Evolutionary conservation across 2,329 filamentous ascomycete genomes (phyloP), one percentile per base, ranked within the genome.

Genomic region (Neoarthrinium moseri): DNA sequence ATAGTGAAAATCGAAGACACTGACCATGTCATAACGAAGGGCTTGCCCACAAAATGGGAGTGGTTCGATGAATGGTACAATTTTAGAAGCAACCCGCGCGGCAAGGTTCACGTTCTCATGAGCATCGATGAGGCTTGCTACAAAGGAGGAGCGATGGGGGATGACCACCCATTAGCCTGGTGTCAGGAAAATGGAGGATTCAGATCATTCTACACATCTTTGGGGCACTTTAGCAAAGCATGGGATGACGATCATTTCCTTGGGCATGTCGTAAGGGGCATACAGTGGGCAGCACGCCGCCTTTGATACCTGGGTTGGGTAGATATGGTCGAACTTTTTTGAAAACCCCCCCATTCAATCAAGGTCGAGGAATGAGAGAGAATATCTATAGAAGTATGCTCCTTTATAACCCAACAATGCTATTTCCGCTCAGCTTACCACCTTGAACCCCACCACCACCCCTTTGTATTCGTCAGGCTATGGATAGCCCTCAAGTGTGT

Each of bases 1-100:
- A 44, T 60, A 5, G 50, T 71, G 6, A 45, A 49, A 6, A 47
- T 67, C 5, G 60, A 64, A 29, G 60, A 63, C 15, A 47, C 46
- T 5, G 35, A 38, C 1, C 64, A 71, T 48, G 54, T 53, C 15
- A 63, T 69, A 23, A 52, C 66, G 10, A 53, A 48, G 2, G 51
- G 38, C 0, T 21, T 51, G n/a, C 43, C 42, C 4, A 33, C 53
- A 30, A 36, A 56, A 33, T 60, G 60, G 50, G 43, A 50, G 5
- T 69, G 62, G 61, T 59, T 65, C 43, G 69, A 72, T 41, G 69
- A 73, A 53, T 72, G 68, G 67, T 72, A 72, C 55, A 70, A 70
- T 47, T 71, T 70, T 47, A 51, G 55, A 40, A n/a, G 43, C 24
- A 64, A 64, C 32, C 63, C 62, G 3, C 56, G 60, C 23, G 35